Percentiles rank a stretch among this genome's conserved stretches.
Conservation (phyloP, 495 filamentous ascomycete species). For the Podospora pseudoanserina region DNA sequence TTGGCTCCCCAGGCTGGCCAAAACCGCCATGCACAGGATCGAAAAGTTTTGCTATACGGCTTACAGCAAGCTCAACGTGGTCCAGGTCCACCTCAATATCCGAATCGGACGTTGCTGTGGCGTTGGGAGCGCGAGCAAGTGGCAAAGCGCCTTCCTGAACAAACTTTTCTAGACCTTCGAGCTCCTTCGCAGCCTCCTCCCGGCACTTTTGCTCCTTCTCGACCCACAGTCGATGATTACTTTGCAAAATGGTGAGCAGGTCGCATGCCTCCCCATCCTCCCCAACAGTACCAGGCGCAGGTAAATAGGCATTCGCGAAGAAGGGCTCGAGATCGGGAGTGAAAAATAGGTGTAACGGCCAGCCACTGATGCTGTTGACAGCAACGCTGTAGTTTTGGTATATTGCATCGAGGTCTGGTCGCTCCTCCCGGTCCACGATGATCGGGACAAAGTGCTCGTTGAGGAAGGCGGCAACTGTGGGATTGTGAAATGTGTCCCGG, state of each 20-base stretch:
- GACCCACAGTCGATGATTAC: conserved; percentile 76
- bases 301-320: conserved; percentile 97
- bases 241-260: conserved; percentile 79
- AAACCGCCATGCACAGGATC: conserved; percentile 81
- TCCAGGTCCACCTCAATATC: conserved; percentile 66
- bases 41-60: conserved; percentile 72
- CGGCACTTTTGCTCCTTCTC: conserved; percentile 78
- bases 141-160: conserved; percentile 70
- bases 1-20: conserved; percentile 55
- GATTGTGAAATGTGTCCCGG: conserved; percentile 85
- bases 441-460: conserved; percentile 89
- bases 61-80: conserved; percentile 82
- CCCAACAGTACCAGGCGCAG: conserved; percentile 63
- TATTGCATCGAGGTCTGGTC: conserved; percentile 91
- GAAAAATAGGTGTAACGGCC: conserved; percentile 95
- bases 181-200: conserved; percentile 76
- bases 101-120: conserved; percentile 37
- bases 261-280: conserved; percentile 52
- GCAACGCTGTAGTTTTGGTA: conserved; percentile 99
- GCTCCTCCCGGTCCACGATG: conserved; percentile 90
- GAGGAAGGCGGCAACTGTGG: conserved; percentile 72
- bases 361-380: conserved; percentile 86
- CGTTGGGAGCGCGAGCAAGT: conserved; percentile 23
- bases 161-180: conserved; percentile 75
- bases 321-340: conserved; percentile 90